Base-by-base conservation (phyloP, 75 land plant genomes). In the Cryptomeria japonica region DNA sequence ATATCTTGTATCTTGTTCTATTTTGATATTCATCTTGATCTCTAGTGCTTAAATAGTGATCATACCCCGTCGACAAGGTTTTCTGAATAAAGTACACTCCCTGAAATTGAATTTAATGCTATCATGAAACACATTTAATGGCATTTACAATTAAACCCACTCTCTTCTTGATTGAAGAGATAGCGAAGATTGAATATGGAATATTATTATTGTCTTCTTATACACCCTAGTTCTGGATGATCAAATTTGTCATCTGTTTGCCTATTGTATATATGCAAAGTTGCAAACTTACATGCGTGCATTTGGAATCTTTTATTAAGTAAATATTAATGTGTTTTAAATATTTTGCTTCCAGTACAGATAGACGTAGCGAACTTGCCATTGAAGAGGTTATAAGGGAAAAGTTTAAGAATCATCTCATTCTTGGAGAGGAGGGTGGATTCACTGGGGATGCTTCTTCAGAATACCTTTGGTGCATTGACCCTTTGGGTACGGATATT, bases 351-450 rank as follows among this genome's bases (percentile, higher is more conserved):
- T 91, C 83, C 97, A 98, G 99, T 88, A 98, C 99, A 88, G 99
- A 98, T 90, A 95, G 93, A 87, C 86, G 49, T 55, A 94, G 95
- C 79, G 99, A 98, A 87, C 86, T 92, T 76, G 99, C 96, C 70
- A 95, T 98, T 70, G 87, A 95, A 61, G 97, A 98, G 61, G 90
- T 95, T 38, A 93, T 98, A 2, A 90, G 88, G 86, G 92, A 90
- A 86, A 93, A 89, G 47, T 98, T 95, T 86, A 92, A 89, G 86
- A 93, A 93, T 86, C 99, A 98, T 85, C 95, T 98, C 16, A 93
- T 98, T 80, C 95, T 98, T 87, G 99, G 99, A 76, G 99, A 98
- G 87, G 99, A 98, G 89, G 99, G 99, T 22, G 99, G 99, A 58
- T 53, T 97, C 44, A 97, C 92, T 83, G 99, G 99, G 37, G 96